phyloP scores from a whole-genome alignment of 768 basidiomycete genomes.

The Russula earlei region DNA sequence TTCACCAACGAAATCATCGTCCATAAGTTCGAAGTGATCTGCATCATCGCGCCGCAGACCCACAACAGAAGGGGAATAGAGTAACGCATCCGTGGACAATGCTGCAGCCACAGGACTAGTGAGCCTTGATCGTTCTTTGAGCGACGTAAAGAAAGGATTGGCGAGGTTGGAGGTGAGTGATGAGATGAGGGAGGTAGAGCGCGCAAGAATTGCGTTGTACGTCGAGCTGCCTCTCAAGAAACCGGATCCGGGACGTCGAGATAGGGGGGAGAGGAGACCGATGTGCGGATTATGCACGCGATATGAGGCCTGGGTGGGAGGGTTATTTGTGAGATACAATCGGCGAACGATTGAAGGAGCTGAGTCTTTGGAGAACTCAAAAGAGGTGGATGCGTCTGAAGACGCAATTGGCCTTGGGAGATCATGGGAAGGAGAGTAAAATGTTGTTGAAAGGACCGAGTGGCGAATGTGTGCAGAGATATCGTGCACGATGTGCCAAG shows the following conservation, averaged over 20 bases:
- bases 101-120: not conserved
- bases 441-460: conserved; percentile 6
- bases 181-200: conserved; percentile 16
- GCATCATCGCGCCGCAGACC: conserved; percentile 19
- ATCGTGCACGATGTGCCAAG: conserved; percentile 19
- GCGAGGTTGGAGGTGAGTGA: conserved; percentile 8
- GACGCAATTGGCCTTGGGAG: not conserved
- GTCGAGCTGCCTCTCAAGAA: conserved; percentile 12
- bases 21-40: conserved; percentile 8
- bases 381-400: not conserved
- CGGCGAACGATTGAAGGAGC: conserved; percentile 15
- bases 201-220: conserved; percentile 6
- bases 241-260: conserved; percentile 14
- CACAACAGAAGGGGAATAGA: conserved; percentile 17
- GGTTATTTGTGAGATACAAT: conserved; percentile 1
- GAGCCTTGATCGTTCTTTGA: conserved; percentile 3
- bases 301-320: not conserved
- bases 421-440: conserved; percentile 8
- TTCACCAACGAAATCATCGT: conserved; percentile 17
- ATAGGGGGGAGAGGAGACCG: conserved; percentile 10
- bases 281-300: conserved; percentile 3
- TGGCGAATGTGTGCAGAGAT: conserved; percentile 12
- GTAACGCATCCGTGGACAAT: conserved; percentile 9
- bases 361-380: conserved; percentile 15
- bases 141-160: conserved; percentile 2